Percentiles rank a stretch among this genome's conserved stretches.
Evolutionary conservation across 1,139 yeast species (phyloP).

Genomic region (Meyerozyma elateridarum): DNA sequence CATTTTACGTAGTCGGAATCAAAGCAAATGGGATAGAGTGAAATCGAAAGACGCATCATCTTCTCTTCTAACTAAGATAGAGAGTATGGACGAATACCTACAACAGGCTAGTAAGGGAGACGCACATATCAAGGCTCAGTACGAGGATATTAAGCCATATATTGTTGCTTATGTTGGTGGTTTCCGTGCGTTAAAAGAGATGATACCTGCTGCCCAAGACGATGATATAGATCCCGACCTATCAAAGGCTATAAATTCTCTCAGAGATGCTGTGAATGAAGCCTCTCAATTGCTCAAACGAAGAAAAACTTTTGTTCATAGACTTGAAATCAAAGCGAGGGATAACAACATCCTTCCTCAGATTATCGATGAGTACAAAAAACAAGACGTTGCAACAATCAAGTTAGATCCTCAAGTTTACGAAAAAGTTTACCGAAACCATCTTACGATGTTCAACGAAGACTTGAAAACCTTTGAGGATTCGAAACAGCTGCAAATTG

Average conservation of each 20-base stretch:
- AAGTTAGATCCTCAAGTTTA: slow-evolving; percentile 23
- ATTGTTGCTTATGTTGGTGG: slow-evolving; percentile 45
- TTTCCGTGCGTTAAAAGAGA: slow-evolving; percentile 33
- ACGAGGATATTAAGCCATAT: slow-evolving; percentile 36
- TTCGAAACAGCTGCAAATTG: slow-evolving; percentile 37
- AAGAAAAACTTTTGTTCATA: slow-evolving; percentile 37
- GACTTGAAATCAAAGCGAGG: slow-evolving; percentile 40
- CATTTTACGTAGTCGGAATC: slow-evolving; percentile 37
- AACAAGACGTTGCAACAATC: slow-evolving; percentile 18
- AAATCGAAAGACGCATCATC: slow-evolving; percentile 35
- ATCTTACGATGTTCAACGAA: slow-evolving; percentile 35
- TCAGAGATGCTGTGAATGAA: slow-evolving; percentile 37
- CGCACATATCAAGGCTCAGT: slow-evolving; percentile 39
- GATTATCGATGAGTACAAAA: slow-evolving; percentile 30
- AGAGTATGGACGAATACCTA: slow-evolving; percentile 46
- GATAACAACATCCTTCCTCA: slow-evolving; percentile 49
- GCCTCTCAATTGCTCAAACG: slow-evolving; percentile 23
- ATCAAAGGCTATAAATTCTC: slow-evolving; percentile 31
- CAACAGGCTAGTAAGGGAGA: slow-evolving; percentile 64
- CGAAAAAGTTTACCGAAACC: slow-evolving; percentile 32
- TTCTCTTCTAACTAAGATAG: slow-evolving; percentile 34
- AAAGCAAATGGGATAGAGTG: slow-evolving; percentile 51
- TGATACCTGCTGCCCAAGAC: slow-evolving; percentile 48
- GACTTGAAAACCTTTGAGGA: slow-evolving; percentile 36
- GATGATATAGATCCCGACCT: slow-evolving; percentile 38